Conservation (phyloP, 441 rosid genomes). For the Omphalea diandra region DNA sequence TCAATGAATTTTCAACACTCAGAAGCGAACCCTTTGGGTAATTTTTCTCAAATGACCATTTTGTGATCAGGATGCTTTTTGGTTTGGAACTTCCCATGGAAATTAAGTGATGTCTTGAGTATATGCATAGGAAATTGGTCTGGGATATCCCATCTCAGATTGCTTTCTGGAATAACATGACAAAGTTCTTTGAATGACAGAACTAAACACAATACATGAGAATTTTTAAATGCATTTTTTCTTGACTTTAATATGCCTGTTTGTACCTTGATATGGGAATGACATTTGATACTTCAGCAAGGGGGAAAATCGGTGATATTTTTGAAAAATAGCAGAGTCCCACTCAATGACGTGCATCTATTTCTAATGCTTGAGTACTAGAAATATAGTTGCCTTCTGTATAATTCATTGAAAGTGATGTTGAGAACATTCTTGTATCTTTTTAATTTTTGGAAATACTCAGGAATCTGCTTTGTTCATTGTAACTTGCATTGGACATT, state of each 20-base stretch:
- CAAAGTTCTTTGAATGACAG: background rate
- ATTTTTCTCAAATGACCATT: background rate
- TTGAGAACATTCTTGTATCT: background rate
- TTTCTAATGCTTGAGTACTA: background rate
- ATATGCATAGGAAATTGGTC: background rate
- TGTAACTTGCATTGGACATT: constrained; percentile 11
- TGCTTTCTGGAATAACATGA: background rate
- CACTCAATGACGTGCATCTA: background rate
- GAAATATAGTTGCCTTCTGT: constrained; percentile 4
- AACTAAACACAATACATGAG: background rate
- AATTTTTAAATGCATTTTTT: background rate
- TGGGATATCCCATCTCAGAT: background rate
- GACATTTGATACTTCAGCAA: background rate
- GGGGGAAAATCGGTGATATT: background rate
- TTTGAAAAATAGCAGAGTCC: background rate
- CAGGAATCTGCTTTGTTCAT: background rate
- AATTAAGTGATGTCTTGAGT: background rate
- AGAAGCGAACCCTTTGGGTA: background rate
- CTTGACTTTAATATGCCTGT: background rate
- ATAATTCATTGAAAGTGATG: background rate
- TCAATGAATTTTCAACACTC: background rate
- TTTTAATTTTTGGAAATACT: background rate
- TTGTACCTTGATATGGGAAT: background rate
- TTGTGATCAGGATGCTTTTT: background rate
- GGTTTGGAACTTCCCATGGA: background rate